Evolutionary conservation across 495 filamentous ascomycete genomes (phyloP), one percentile per base, ranked within the genome.

Genomic region (Talaromyces thailandensis): DNA sequence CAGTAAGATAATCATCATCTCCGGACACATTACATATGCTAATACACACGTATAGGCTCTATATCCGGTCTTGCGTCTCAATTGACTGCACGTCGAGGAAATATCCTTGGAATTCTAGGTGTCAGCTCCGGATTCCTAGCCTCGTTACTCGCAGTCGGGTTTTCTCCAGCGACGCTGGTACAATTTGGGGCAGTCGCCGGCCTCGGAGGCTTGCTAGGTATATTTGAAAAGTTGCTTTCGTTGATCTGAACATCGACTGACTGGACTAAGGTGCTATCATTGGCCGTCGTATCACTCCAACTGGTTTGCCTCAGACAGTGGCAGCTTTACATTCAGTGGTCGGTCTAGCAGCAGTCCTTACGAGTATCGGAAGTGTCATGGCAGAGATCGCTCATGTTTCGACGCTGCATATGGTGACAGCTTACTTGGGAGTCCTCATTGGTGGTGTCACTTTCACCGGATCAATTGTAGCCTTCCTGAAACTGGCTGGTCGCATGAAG

Each of bases 281-380:
- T 64, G 90, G 90, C n/a, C 87, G 88, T 63, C 83, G 88, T 58
- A 92, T 92, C 62, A 92, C 88, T 5, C 86, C 89, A 7, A 92
- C 89, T 14, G 87, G 88, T 61, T 81, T 93, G 35, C 90, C 90
- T 3, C 90, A 92, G 68, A 93, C 88, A 0, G 88, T 92, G 3
- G 90, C 90, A 16, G 88, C 89, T 0, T 71, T 93, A 48, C 90
- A 92, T 69, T 92, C 88, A 0, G 90, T 93, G 8, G 90, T 93
- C 31, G 90, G 90, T 68, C 76, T 93, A 8, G 89, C 88, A 12
- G 90, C 90, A 4, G 90, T 93, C 11, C 69, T 93, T 64, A 93
- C 90, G 28, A 91, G 88, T 69, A 87, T 91, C 62, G 90, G 89
- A 40, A 91, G 88, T 64, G 89, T 92, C 18, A 81, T 93, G 81